These are phyloP conservation scores for Chalaropsis ovoidea DNA, from an alignment of 2,329 filamentous ascomycete genomes.

Conservation along the genomic window DNA sequence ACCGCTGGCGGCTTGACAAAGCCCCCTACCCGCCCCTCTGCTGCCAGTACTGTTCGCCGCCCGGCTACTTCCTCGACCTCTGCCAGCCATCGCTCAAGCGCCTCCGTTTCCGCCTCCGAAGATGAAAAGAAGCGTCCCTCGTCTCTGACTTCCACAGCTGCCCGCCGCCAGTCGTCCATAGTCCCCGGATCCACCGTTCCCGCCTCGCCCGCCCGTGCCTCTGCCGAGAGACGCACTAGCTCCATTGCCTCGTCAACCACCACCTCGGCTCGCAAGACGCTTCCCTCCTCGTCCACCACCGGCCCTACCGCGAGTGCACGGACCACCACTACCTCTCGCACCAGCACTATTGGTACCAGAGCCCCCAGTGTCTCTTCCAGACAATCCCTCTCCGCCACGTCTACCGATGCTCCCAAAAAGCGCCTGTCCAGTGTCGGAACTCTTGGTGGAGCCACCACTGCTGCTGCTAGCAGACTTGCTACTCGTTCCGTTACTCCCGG, in stretches of 20 bases:
- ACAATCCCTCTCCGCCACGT: slow-evolving; percentile 30
- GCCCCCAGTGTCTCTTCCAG: slow-evolving; percentile 32
- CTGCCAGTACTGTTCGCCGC: slow-evolving; percentile 32
- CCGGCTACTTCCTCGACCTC: slow-evolving; percentile 33
- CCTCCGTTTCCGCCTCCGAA: slow-evolving; percentile 42
- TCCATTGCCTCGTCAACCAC: slow-evolving; percentile 35
- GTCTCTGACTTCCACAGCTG: slow-evolving; percentile 29
- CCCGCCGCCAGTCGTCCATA: slow-evolving; percentile 32
- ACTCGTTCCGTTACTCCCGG: slow-evolving; percentile 28
- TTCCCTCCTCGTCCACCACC: slow-evolving; percentile 20
- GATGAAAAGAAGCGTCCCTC: slow-evolving; percentile 39
- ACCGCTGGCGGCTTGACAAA: slow-evolving; percentile 38
- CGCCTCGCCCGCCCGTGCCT: slow-evolving; percentile 31
- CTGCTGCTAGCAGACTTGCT: slow-evolving; percentile 35
- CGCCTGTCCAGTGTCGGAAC: slow-evolving; percentile 41
- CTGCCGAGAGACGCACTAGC: slow-evolving; percentile 28
- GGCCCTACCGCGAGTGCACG: slow-evolving; percentile 9
- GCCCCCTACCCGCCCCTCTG: slow-evolving; percentile 41
- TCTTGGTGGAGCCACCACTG: slow-evolving; percentile 33
- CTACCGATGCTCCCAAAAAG: slow-evolving; percentile 45
- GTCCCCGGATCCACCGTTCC: slow-evolving; percentile 29
- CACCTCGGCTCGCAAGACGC: slow-evolving; percentile 19
- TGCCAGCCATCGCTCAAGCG: slow-evolving; percentile 39
- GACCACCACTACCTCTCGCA: slow-evolving; percentile 17
- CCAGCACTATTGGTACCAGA: slow-evolving; percentile 29